Evolutionary conservation across 768 basidiomycete genomes (phyloP).

Genomic region (Gymnopilus dilepis): DNA sequence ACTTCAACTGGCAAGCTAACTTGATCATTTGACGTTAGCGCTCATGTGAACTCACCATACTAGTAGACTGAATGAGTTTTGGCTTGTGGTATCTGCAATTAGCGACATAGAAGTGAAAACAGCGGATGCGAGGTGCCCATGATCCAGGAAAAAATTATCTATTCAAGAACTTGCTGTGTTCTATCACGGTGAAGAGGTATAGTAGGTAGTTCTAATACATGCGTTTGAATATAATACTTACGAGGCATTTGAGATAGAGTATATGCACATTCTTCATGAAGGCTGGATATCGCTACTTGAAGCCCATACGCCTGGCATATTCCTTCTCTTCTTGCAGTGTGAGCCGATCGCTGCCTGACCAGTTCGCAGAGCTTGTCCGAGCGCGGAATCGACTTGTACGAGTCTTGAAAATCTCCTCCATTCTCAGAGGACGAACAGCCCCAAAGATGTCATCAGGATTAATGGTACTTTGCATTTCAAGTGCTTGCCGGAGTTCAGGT

Average conservation of each 20-base stretch:
- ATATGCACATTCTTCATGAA: neutral
- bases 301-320: constrained; percentile 93
- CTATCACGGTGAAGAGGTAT: no score
- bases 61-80: no score
- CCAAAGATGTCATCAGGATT: constrained; percentile 95
- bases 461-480: constrained; percentile 83
- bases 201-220: no score
- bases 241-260: neutral
- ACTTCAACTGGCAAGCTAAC: no score
- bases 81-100: no score
- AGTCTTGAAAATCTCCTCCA: constrained; percentile 92
- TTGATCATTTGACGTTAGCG: no score
- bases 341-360: constrained; percentile 90
- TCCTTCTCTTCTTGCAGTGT: constrained; percentile 84
- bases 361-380: constrained; percentile 93
- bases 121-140: no score
- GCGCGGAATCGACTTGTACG: constrained; percentile 84
- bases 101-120: no score
- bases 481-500: constrained; percentile 79
- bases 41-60: no score
- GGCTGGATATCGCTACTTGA: constrained; percentile 40
- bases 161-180: no score
- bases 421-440: constrained; percentile 78
- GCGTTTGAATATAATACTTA: no score
- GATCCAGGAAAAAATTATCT: no score